Conservation (phyloP, 2,329 filamentous ascomycete species). For the Torrubiella hemipterigena region DNA sequence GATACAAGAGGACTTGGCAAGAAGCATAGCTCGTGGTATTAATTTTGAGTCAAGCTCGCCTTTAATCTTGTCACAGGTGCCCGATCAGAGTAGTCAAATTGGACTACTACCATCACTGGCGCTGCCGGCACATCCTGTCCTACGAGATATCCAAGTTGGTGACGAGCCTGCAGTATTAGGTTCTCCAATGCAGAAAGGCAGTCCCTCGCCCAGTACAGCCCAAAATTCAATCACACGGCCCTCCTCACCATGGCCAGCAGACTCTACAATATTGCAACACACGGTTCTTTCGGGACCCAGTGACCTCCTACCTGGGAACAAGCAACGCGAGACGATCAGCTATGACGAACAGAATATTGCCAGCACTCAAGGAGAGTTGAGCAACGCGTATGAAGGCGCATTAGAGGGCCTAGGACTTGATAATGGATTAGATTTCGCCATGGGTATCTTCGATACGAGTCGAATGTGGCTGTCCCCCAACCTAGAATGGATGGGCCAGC, state of each 20-base stretch:
- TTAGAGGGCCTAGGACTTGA: conserved; percentile 34
- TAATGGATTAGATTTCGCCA: conserved; percentile 27
- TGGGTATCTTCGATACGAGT: conserved; percentile 24
- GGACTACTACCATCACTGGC: neutral
- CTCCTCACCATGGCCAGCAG: no score
- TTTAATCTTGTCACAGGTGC: no score
- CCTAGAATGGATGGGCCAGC: conserved; percentile 19
- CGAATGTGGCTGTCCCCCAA: conserved; percentile 21
- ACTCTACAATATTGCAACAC: no score
- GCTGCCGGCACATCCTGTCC: conserved; percentile 4
- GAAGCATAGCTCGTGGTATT: conserved; percentile 34
- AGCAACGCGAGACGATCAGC: no score
- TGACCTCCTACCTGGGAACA: no score
- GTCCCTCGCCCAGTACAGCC: neutral
- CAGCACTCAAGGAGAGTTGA: no score
- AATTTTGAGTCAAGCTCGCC: no score
- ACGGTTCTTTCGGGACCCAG: no score
- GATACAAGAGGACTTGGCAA: conserved; percentile 36
- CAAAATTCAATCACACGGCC: no score
- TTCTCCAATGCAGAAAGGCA: conserved; percentile 2
- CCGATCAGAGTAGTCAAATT: neutral
- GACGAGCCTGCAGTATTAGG: conserved; percentile 7
- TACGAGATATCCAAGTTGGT: conserved; percentile 7
- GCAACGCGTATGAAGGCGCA: conserved; percentile 37
- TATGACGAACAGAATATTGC: no score